Base-by-base conservation (phyloP, 2,329 filamentous ascomycete species). In the Sclerotinia trifoliorum region DNA sequence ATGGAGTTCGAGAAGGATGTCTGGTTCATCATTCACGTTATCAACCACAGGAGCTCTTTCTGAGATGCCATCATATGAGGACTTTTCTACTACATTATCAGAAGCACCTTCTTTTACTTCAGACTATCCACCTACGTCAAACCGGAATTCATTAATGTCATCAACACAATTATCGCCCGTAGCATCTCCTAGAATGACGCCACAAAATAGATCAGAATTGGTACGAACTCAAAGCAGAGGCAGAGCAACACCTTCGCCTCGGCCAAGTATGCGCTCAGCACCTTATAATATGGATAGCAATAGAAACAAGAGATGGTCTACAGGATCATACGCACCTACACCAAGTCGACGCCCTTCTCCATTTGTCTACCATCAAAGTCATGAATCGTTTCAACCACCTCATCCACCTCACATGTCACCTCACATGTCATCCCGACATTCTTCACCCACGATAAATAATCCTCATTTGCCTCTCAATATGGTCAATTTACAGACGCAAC, bases 231-330 rank as follows among this genome's bases (percentile, higher is more conserved):
- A 86, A 71, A 91, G 89, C 78, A 86, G 90, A 65, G 88, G 89
- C 29, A 85, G 89, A 52, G 88, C 89, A 17, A 92, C 90, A 57
- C 89, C 90, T 49, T 91, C 90, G 44, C 89, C 90, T 29, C 85
- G 90, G 56, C 88, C 87, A 44, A 87, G 84, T 66, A 83, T 89
- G 76, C 86, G 90, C 70, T 86, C 89, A 52, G 88, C 87, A 24
- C 90, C 90, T 0, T 93, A 93, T 79, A 88, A 81, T 63, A 83
- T 92, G 63, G 90, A 92, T 57, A 85, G 83, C 65, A 83, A 82
- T 57, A 85, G 89, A 71, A 87, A 84, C 76, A 92, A 93, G 82
- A 84, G 90, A 72, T 93, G 90, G 90, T 93, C 90, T 26, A 93
- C 90, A 4, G 90, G 90, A 19, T 91, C 89, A 4, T 92, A 89